Base-by-base conservation (phyloP, 2,329 filamentous ascomycete genomes). In the Huntiella omanensis region DNA sequence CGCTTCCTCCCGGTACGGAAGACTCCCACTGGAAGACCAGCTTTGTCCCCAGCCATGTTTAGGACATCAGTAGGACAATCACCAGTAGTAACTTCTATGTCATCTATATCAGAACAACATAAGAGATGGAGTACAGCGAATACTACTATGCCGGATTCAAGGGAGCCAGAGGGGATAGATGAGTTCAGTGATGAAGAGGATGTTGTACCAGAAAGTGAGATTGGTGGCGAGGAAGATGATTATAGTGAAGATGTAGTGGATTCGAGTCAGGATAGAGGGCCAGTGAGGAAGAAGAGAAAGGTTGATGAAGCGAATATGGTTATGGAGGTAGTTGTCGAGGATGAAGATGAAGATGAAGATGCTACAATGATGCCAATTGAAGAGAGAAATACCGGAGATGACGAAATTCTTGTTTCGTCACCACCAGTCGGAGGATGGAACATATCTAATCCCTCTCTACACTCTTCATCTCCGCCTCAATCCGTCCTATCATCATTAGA, bases 231-330 rank as follows among this genome's bases (percentile, higher is more conserved):
- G 5, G 28, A 12, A 43, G 15, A 33, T 6, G 13, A 6, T 10
- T 32, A 12, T 7, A 53, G 50, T 5, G 52, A 53, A 13, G 54
- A 55, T 4, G 55, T 59, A 38, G 50, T 52, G 6, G 55, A 54
- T 11, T 47, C 46, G 7, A 49, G 48, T 16, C 48, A 49, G 19
- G 53, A 52, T 5, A 32, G n/a, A 11, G 13, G 41, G 38, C 35
- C 45, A 28, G 19, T 32, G 33, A 37, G 33, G 16, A 45, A 40
- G 35, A 43, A 39, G 17, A 44, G 41, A 33, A 41, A 42, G 22
- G 16, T 46, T 19, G 17, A 36, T 5, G 19, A 16, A n/a, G 40
- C 12, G 22, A 33, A 13, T 32, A 15, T 10, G 32, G 40, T 13
- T n/a, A 12, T 34, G 40, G 32, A 43, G 15, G 17, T 22, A 19